Evolutionary conservation across 108 stramenopile genomes (phyloP), one percentile per base, ranked within the genome.

Genomic region (Discostella pseudostelligera): DNA sequence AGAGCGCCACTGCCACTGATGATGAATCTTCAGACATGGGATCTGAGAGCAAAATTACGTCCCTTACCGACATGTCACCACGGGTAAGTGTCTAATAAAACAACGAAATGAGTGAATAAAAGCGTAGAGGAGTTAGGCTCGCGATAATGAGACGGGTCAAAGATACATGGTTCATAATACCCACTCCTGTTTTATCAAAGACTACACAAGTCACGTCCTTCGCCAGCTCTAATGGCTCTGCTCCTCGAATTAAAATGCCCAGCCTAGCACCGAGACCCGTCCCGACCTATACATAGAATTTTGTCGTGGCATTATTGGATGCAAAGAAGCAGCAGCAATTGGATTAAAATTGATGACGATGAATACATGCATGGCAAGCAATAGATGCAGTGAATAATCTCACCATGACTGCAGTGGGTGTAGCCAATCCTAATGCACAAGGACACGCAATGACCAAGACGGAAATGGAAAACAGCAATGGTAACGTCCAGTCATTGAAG

Each of bases 171-270:
- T 88, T 10, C 87, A 76, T 44, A 8, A 32, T 39, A 60, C 59
- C 39, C 21, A 87, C 88, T 14, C 96, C 96, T 10, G 96, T 96
- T 78, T 96, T 96, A 72, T 96, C 96, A 54, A 96, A 89, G 4
- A 95, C 78, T 12, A 96, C 81, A 21, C 83, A 70, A 9, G 77
- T 71, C 28, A 93, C 67, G 45, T 86, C 69, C 32, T 56, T 68
- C 26, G 86, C 70, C 11, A 62, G 50, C 69, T 96, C 91, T 48
- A 96, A 67, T n/a, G 87, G 79, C 29, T 81, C 90, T 29, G 91
- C 96, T 21, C 96, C 96, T 68, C 94, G 94, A 68, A 95, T 90
- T 13, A 96, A 65, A 54, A 96, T 82, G 7, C 96, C 96, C 65
- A 78, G 80, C 9, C 70, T 69, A 1, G 94, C 94, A 6, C 90